Evolutionary conservation across 2,329 filamentous ascomycete species (phyloP), one percentile per base, ranked within the genome.

Genomic region (Paradendryphiella salina): DNA sequence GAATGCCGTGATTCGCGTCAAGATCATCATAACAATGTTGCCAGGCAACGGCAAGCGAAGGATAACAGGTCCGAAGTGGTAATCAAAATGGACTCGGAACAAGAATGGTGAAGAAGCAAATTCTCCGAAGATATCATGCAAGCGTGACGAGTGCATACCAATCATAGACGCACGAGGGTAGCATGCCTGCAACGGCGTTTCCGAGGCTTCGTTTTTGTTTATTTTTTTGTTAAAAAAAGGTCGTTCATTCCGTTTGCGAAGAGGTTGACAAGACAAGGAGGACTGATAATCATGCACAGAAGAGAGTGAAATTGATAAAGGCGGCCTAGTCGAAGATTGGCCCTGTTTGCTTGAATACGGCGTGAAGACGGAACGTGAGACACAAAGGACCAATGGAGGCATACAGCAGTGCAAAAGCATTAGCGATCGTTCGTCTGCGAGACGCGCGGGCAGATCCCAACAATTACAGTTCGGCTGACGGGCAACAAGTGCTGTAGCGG

Each of bases 181-280:
- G 9, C 11, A 11, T 17, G 37, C 20, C 18, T 43, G 32, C 23
- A 50, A 50, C 40, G 48, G 35, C 23, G 15, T 41, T 31, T 18
- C 36, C 48, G 42, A 34, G 26, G 20, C 36, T 50, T 37, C 28
- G 23, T 33, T 29, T 34, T 14, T n/a, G n/a, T n/a, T n/a, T n/a
- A n/a, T n/a, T n/a, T n/a, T n/a, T n/a, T n/a, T n/a, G n/a, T 39
- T 17, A 28, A 28, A 39, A 14, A 33, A n/a, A n/a, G 15, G 32
- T 23, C 31, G 26, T 14, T 36, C 38, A n/a, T 26, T 14, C 15
- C 20, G 14, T 44, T 49, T 34, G 23, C 20, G 15, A 36, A 28
- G 38, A 43, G 33, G 33, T 43, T 33, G 39, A n/a, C 39, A 48
- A 42, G 49, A 52, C 49, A 29, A n/a, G 44, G 38, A 43, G 20